Base-by-base conservation (phyloP, 176 grass and related monocot species). In the Lolium perenne region DNA sequence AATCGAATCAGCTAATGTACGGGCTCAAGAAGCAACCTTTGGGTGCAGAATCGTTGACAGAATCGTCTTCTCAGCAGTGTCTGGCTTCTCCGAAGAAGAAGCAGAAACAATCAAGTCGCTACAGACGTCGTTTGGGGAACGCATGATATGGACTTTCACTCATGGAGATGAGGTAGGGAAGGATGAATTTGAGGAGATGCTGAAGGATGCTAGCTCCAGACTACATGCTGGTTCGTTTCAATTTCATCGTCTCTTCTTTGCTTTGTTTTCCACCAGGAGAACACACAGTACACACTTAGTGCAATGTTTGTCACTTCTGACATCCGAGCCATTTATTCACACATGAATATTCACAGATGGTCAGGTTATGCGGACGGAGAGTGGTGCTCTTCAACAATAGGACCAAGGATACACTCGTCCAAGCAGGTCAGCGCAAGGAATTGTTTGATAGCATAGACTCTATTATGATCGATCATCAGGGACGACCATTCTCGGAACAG, bases 1-100 rank as follows among this genome's bases (percentile, higher is more conserved):
- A 29, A 29, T 29, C 29, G 2, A 29, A 29, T 29, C 29, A 29
- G 29, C 29, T 29, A 29, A 29, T 29, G 29, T 29, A 29, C 29
- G 29, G 29, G 29, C 29, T 29, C 29, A 29, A 29, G 29, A 29
- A 29, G 29, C 29, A 29, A 29, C 29, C 29, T 29, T 29, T 29
- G 29, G 29, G 29, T 29, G 29, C 29, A 29, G 29, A 29, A 29
- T 29, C 29, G 29, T 29, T 29, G 29, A 29, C 29, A 29, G 29
- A 29, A 2, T 67, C 1, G 16, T 69, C 35, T 69, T 69, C 66
- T 69, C 66, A 18, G 35, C 66, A 4, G 17, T 4, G 66, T 69
- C 66, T 69, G 35, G 66, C 35, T 69, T 69, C 66, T 69, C 66
- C 0, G 66, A 69, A 69, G 66, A 69, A 69, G 66, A 69, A 8